Conservation (phyloP, 129 eudicot species). For the Kitagawia praeruptora region DNA sequence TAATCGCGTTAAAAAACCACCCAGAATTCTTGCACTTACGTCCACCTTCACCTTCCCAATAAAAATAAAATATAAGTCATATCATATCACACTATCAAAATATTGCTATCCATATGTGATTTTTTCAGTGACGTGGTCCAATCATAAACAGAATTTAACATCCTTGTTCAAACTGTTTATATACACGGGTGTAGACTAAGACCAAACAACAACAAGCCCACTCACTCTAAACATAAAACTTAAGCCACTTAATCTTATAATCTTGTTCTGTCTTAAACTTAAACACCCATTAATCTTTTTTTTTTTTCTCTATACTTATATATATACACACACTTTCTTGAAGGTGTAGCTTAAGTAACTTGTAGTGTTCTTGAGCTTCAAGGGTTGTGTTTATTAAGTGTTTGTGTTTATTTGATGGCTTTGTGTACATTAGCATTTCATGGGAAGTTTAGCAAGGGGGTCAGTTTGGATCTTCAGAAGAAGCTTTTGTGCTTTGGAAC, state of each 20-base stretch:
- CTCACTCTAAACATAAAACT: neutral
- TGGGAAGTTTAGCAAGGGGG: constrained; percentile 29
- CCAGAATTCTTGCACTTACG: neutral
- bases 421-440: constrained; percentile 45
- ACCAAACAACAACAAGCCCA: neutral
- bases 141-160: constrained; percentile 11
- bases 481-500: constrained; percentile 35
- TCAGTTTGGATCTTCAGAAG: constrained; percentile 28
- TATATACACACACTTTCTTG: neutral
- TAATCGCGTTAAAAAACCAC: neutral
- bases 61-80: neutral
- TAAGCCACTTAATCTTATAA: neutral
- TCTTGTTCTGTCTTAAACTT: neutral
- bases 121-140: constrained; percentile 53
- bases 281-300: constrained; percentile 3
- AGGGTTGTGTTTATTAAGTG: neutral
- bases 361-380: neutral
- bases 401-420: constrained; percentile 36
- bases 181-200: neutral
- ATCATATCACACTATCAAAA: constrained; percentile 26
- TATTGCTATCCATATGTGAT: constrained; percentile 53
- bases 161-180: constrained; percentile 10
- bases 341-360: neutral
- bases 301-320: neutral
- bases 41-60: neutral